These are phyloP conservation scores for Chytridiales sp. DNA, from an alignment of 371 early-diverging fungal genomes.

Conservation along the genomic window DNA sequence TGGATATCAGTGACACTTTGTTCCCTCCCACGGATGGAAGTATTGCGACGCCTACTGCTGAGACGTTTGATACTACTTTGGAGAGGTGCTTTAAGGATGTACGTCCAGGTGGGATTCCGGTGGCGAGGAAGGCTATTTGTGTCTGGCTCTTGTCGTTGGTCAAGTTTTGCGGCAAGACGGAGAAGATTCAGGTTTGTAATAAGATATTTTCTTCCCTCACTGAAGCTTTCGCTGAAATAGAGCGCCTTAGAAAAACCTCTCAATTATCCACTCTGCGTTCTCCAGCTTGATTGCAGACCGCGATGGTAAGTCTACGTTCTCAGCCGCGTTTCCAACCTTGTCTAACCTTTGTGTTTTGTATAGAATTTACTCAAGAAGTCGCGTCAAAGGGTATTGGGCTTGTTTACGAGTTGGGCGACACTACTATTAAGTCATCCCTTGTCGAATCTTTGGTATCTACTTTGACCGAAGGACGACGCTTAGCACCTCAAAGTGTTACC, in stretches of 20 bases:
- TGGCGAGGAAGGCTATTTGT: slow-evolving; percentile 75
- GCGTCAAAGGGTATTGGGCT: slow-evolving; percentile 87
- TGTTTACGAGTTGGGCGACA: slow-evolving; percentile 83
- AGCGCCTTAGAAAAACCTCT: slow-evolving; percentile 12
- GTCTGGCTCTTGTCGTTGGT: slow-evolving; percentile 83
- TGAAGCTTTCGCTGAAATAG: background rate
- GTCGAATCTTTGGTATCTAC: slow-evolving; percentile 54
- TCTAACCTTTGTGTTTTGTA: background rate
- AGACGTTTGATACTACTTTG: slow-evolving; percentile 44
- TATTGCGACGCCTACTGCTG: slow-evolving; percentile 5
- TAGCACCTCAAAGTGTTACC: slow-evolving; percentile 69
- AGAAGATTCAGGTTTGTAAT: slow-evolving; percentile 21
- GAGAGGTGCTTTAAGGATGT: slow-evolving; percentile 58
- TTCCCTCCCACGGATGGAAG: slow-evolving; percentile 18
- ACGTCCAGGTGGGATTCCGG: slow-evolving; percentile 35
- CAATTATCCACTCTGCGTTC: slow-evolving; percentile 55
- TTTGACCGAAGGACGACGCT: slow-evolving; percentile 48
- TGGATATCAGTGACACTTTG: slow-evolving; percentile 60
- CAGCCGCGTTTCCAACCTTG: background rate
- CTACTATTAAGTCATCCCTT: slow-evolving; percentile 60
- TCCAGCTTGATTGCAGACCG: slow-evolving; percentile 75
- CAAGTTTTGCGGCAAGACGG: slow-evolving; percentile 58
- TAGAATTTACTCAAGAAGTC: slow-evolving; percentile 51
- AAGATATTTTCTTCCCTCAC: background rate
- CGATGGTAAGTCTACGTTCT: slow-evolving; percentile 65